Evolutionary conservation across 169 alveolate species (phyloP), one percentile per base, ranked within the genome.

Genomic region (Toxoplasma gondii): DNA sequence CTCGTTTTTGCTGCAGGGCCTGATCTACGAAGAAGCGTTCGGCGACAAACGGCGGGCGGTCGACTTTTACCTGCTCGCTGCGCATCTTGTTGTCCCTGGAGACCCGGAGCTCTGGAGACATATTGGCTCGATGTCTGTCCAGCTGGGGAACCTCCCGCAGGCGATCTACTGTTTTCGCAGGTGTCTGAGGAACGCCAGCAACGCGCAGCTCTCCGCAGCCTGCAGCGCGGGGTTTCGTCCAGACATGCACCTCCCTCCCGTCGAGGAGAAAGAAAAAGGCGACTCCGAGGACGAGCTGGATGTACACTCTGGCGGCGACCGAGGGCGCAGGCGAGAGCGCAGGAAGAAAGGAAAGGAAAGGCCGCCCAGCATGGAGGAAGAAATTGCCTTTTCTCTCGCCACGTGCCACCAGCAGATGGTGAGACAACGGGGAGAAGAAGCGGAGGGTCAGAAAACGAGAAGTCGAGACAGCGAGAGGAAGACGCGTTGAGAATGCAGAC

Each of bases 151-250:
- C n/a, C 24, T 64, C 41, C 78, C 43, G n/a, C 95, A 83, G 74
- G 95, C 95, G 31, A n/a, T 84, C 10, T 93, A 93, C 69, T 93
- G 95, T 41, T 93, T 36, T 36, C 93, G 95, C 31, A 41, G 94
- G 70, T 92, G 91, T 41, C 92, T 69, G 53, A 58, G 92, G 34
- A 92, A 82, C 70, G 49, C 38, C 49, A 44, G 53, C 53, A 53
- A 82, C 69, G 41, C 44, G n/a, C 90, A 67, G 41, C 67, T 82
- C 53, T 74, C 44, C 84, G 84, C 84, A 9, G 84, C 84, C 1
- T 34, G 45, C 84, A 74, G 84, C 44, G 43, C 84, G 7, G 45
- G 43, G 17, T 36, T 74, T 12, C 39, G n/a, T 2, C 84, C 84
- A 0, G 84, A 27, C 38, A 12, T 74, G 39, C 84, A 34, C 44